Conservation (phyloP, 768 basidiomycete genomes). For the Ephemerocybe angulata region DNA sequence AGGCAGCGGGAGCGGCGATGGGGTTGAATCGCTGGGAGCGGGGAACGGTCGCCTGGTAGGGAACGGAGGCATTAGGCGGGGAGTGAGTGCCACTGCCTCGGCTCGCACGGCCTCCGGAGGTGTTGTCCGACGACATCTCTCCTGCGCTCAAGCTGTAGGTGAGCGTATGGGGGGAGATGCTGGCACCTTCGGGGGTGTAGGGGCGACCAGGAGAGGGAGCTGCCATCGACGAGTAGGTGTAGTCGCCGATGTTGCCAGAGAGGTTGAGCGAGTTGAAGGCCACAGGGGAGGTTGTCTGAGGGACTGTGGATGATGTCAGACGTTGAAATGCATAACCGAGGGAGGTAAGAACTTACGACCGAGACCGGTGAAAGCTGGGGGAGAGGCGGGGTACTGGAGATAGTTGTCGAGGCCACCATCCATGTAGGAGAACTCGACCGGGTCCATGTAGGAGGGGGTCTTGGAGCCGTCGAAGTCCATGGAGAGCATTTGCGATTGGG, state of each 20-base stretch:
- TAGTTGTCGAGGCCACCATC: constrained; percentile 51
- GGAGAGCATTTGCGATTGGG: constrained; percentile 28
- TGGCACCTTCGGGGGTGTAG: constrained; percentile 61
- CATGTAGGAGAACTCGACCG: constrained; percentile 48
- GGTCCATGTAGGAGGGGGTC: constrained; percentile 46
- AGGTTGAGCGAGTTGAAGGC: constrained; percentile 63
- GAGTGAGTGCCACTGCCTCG: constrained; percentile 65
- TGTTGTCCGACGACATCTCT: constrained; percentile 72
- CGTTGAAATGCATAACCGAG: constrained; percentile 2
- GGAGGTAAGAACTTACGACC: constrained; percentile 46
- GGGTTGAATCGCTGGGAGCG: constrained; percentile 81
- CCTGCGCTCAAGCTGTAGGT: constrained; percentile 64
- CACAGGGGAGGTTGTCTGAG: constrained; percentile 56
- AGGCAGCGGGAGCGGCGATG: constrained; percentile 49
- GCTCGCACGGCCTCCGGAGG: constrained; percentile 60
- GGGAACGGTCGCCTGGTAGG: constrained; percentile 60
- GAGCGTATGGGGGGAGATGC: constrained; percentile 70
- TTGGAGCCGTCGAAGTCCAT: constrained; percentile 52
- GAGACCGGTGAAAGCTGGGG: constrained; percentile 55
- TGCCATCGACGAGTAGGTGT: constrained; percentile 53
- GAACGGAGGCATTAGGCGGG: constrained; percentile 39
- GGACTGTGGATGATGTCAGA: constrained; percentile 37
- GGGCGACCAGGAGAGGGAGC: constrained; percentile 59
- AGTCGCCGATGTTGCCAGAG: constrained; percentile 47
- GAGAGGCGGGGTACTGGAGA: constrained; percentile 63